A percentile compares a stretch with the other conserved stretches of the same genome.
phyloP scores from a whole-genome alignment of 2,329 filamentous ascomycete species.

The Exserohilum turcica region DNA sequence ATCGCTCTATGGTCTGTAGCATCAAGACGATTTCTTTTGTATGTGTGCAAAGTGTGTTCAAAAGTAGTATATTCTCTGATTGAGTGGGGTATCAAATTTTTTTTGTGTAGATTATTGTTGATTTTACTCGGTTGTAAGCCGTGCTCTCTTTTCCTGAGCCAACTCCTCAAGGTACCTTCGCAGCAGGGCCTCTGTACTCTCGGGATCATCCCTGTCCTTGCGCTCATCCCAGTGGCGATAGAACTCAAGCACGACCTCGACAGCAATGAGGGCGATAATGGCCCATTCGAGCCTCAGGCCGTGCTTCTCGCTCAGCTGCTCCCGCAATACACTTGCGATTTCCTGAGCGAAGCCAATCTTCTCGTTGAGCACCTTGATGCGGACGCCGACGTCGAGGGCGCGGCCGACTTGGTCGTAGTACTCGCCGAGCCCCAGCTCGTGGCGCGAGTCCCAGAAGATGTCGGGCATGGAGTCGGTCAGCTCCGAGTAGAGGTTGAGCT shows the following conservation, averaged over 20 bases:
- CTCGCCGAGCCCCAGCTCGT: conserved; percentile 86
- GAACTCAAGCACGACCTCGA: conserved; percentile 90
- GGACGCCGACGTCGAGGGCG: conserved; percentile 85
- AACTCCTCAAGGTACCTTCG: conserved; percentile 43
- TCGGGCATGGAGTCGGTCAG: conserved; percentile 94
- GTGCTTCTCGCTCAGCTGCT: conserved; percentile 89
- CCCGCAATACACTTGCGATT: conserved; percentile 85
- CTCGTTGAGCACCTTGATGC: conserved; percentile 90
- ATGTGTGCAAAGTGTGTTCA: background rate
- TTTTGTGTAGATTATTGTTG: too few species aligned
- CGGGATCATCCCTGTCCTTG: conserved; percentile 50
- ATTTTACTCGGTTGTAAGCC: background rate
- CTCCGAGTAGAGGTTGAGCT: conserved; percentile 95
- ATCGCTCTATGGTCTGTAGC: conserved; percentile 25
- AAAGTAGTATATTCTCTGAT: background rate
- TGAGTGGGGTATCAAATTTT: conserved; percentile 24
- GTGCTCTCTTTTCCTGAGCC: conserved; percentile 7
- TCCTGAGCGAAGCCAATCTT: conserved; percentile 98
- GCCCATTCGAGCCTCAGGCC: conserved; percentile 89
- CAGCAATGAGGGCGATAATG: conserved; percentile 89
- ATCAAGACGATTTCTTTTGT: conserved; percentile 29
- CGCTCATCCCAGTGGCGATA: conserved; percentile 71
- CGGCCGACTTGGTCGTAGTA: conserved; percentile 95
- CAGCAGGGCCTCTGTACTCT: conserved; percentile 49
- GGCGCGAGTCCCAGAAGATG: conserved; percentile 91